Conservation (phyloP, 768 basidiomycete genomes). For the Russula virescens region DNA sequence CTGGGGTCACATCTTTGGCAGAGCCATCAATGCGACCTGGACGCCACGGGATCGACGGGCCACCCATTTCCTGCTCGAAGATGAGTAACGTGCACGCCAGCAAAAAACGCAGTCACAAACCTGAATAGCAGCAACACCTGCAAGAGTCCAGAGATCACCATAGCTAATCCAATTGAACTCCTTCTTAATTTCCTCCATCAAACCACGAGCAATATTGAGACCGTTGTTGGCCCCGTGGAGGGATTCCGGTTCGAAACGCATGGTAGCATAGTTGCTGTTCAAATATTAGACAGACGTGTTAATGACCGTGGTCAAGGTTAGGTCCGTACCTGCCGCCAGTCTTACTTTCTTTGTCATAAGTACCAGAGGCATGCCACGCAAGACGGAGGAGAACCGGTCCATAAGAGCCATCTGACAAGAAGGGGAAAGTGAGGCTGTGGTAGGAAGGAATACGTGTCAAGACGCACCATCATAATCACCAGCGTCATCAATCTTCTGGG, state of each 20-base stretch:
- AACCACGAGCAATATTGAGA: conserved; percentile 66
- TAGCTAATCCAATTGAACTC: conserved; percentile 93
- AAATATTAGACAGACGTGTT: conserved; percentile 5
- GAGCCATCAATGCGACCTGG: conserved; percentile 89
- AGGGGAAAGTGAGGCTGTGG: conserved; percentile 19
- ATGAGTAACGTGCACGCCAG: background rate
- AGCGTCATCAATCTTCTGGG: conserved; percentile 60
- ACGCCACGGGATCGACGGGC: conserved; percentile 91
- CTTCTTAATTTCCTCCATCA: conserved; percentile 83
- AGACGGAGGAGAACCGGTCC: conserved; percentile 84
- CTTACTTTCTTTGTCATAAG: conserved; percentile 74
- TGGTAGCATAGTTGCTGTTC: conserved; percentile 90
- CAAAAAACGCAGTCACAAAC: conserved; percentile 27
- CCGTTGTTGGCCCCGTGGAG: conserved; percentile 81
- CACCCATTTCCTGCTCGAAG: conserved; percentile 67
- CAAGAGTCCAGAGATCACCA: conserved; percentile 96
- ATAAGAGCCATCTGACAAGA: conserved; percentile 69
- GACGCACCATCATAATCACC: conserved; percentile 80
- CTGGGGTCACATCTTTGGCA: conserved; percentile 67
- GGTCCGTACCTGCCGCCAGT: conserved; percentile 67
- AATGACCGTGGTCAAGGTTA: conserved; percentile 4
- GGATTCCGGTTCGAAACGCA: conserved; percentile 92
- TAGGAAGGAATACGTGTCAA: background rate
- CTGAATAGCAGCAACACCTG: conserved; percentile 84
- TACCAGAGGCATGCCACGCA: conserved; percentile 93